Conservation (phyloP, 2,329 filamentous ascomycete genomes). For the Trichoderma sp. region DNA sequence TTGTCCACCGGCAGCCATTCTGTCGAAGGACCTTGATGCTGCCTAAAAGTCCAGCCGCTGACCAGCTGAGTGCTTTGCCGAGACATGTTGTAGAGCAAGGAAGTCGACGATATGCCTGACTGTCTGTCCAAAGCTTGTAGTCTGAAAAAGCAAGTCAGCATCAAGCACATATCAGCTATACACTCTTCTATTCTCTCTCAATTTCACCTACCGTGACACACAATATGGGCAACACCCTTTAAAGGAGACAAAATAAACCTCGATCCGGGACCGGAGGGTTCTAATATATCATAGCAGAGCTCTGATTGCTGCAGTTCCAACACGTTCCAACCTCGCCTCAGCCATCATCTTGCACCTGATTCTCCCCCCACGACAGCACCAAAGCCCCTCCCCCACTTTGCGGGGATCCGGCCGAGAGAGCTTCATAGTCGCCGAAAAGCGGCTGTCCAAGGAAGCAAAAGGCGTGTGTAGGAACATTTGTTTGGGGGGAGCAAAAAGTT, state of each 20-base stretch:
- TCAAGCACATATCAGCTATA: not conserved
- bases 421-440: constrained; percentile 11
- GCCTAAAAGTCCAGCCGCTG: constrained; percentile 30
- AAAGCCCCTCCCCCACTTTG: constrained; percentile 18
- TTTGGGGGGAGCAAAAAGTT: constrained; percentile 1
- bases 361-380: constrained; percentile 9
- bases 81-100: not conserved
- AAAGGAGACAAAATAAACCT: not conserved
- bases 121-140: not conserved
- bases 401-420: constrained; percentile 26
- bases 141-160: not conserved
- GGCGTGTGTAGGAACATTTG: not conserved
- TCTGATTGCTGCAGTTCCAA: not conserved
- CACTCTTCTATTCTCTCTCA: not conserved
- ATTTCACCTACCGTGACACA: not conserved
- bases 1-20: constrained; percentile 35
- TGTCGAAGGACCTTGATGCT: constrained; percentile 26
- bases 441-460: not conserved
- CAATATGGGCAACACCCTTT: not conserved
- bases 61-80: constrained; percentile 17
- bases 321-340: not conserved
- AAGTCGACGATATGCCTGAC: not conserved
- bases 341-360: not conserved
- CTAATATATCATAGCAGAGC: not conserved
- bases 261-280: too few relatives aligned